Percentiles rank a stretch among this genome's conserved stretches.
Evolutionary conservation across 2,329 filamentous ascomycete species (phyloP).

Genomic region (Aspergillus neotritici): DNA sequence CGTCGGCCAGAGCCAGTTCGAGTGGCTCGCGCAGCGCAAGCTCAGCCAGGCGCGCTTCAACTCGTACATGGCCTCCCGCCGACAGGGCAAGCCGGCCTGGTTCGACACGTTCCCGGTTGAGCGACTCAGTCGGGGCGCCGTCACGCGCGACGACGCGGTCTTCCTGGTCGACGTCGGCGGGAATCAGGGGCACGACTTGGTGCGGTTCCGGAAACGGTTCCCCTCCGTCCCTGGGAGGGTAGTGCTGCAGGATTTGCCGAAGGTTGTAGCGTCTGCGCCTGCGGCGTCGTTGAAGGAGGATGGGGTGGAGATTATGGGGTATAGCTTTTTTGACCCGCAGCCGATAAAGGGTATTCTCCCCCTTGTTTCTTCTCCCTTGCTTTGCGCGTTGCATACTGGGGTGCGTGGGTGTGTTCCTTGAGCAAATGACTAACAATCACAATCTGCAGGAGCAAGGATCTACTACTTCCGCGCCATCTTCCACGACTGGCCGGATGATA

Average conservation of each 20-base stretch:
- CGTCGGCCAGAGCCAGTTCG: conserved; percentile 30
- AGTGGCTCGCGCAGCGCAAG: conserved; percentile 24
- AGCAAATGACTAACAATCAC: background rate
- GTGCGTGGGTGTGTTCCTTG: no score
- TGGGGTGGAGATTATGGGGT: conserved; percentile 27
- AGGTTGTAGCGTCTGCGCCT: conserved; percentile 13
- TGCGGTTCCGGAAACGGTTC: conserved; percentile 26
- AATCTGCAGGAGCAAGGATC: conserved; percentile 26
- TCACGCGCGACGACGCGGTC: conserved; percentile 21
- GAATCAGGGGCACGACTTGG: conserved; percentile 36
- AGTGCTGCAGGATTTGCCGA: conserved; percentile 39
- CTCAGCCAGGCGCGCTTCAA: conserved; percentile 27
- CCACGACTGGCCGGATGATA: conserved; percentile 34
- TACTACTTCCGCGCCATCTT: conserved; percentile 37
- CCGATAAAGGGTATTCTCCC: conserved; percentile 21
- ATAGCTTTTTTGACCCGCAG: conserved; percentile 31
- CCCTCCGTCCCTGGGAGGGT: conserved; percentile 30
- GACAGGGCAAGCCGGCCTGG: conserved; percentile 26
- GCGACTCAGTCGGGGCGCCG: conserved; percentile 18
- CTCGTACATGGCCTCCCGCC: conserved; percentile 31
- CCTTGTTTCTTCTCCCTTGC: background rate
- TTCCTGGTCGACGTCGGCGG: conserved; percentile 42
- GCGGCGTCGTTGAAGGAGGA: background rate
- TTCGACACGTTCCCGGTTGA: conserved; percentile 28
- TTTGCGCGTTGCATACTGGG: background rate